These are phyloP conservation scores for Sphaerulina vaccinii DNA, from an alignment of 2,329 filamentous ascomycete species.

Conservation along the genomic window DNA sequence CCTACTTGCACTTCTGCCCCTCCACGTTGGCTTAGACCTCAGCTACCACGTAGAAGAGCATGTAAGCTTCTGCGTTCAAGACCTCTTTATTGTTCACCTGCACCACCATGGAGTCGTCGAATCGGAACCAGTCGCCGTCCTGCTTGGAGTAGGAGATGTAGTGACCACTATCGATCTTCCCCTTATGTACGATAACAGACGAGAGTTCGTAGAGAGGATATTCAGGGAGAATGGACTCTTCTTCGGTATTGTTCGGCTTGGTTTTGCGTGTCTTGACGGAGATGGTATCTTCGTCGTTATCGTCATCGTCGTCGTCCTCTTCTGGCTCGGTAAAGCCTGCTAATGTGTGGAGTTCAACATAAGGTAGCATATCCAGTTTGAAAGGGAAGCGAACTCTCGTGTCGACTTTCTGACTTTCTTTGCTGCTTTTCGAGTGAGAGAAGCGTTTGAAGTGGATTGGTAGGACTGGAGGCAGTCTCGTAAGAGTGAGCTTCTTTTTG, in stretches of 20 bases:
- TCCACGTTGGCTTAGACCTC: constrained; percentile 17
- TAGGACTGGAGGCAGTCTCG: constrained; percentile 80
- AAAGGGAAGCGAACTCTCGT: constrained; percentile 82
- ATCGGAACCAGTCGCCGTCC: constrained; percentile 86
- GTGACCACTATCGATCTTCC: constrained; percentile 88
- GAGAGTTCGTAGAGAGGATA: constrained; percentile 79
- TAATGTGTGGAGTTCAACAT: constrained; percentile 52
- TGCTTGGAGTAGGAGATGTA: constrained; percentile 88
- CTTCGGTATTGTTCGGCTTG: background rate
- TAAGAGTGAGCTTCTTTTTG: constrained; percentile 79
- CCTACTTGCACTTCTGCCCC: too few species aligned
- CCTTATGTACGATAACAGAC: constrained; percentile 88
- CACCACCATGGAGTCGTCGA: constrained; percentile 92
- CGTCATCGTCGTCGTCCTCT: constrained; percentile 29
- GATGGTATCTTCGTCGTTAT: constrained; percentile 22
- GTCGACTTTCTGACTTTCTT: constrained; percentile 86
- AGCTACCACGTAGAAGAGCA: constrained; percentile 70
- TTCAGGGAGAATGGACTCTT: constrained; percentile 25
- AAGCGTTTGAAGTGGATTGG: constrained; percentile 80
- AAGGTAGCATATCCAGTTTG: constrained; percentile 85
- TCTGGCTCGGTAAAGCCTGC: constrained; percentile 39
- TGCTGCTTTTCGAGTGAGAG: constrained; percentile 47
- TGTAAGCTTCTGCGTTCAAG: constrained; percentile 79
- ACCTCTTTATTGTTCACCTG: constrained; percentile 81
- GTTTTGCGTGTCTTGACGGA: constrained; percentile 16